A percentile compares a stretch with the other conserved stretches of the same genome.
Conservation (phyloP, 345 rosid species). For the Brassica incana region DNA sequence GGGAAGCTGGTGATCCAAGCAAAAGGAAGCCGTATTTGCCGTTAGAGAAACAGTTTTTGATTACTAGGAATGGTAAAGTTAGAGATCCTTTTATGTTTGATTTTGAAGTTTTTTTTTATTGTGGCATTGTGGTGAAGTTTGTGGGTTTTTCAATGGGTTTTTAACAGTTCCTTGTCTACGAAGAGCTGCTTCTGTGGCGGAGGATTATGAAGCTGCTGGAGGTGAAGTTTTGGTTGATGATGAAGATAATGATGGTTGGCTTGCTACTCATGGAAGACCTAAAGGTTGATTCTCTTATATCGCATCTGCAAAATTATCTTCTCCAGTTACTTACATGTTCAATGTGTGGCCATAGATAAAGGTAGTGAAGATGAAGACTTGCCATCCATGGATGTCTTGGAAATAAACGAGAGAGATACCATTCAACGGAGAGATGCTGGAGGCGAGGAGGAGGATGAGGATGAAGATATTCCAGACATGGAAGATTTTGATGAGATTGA, state of each 20-base stretch:
- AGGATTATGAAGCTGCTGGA: slow-evolving; percentile 91
- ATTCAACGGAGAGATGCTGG: slow-evolving; percentile 62
- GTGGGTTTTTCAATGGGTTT: not conserved
- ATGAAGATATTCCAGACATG: slow-evolving; percentile 90
- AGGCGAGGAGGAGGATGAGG: slow-evolving; percentile 48
- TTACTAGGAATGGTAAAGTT: slow-evolving; percentile 77
- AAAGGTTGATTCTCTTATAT: slow-evolving; percentile 50
- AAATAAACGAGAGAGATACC: slow-evolving; percentile 48
- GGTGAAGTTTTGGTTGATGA: slow-evolving; percentile 86
- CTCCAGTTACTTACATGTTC: not conserved
- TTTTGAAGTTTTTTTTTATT: slow-evolving; percentile 8
- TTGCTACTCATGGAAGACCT: slow-evolving; percentile 96
- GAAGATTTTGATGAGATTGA: slow-evolving; percentile 71
- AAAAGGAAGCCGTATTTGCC: slow-evolving; percentile 86
- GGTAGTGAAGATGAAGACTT: slow-evolving; percentile 65
- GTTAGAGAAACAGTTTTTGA: slow-evolving; percentile 74
- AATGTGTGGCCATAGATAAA: slow-evolving; percentile 44
- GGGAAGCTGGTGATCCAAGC: slow-evolving; percentile 94
- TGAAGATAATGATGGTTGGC: slow-evolving; percentile 95
- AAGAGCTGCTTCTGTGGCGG: slow-evolving; percentile 85
- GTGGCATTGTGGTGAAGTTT: not conserved
- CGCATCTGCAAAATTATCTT: not conserved
- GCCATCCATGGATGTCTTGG: slow-evolving; percentile 85
- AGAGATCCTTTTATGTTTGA: not conserved
- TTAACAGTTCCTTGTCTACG: slow-evolving; percentile 78